Evolutionary conservation across 352 stramenopile species (phyloP).

Genomic region (Phytopythium kandeliae): DNA sequence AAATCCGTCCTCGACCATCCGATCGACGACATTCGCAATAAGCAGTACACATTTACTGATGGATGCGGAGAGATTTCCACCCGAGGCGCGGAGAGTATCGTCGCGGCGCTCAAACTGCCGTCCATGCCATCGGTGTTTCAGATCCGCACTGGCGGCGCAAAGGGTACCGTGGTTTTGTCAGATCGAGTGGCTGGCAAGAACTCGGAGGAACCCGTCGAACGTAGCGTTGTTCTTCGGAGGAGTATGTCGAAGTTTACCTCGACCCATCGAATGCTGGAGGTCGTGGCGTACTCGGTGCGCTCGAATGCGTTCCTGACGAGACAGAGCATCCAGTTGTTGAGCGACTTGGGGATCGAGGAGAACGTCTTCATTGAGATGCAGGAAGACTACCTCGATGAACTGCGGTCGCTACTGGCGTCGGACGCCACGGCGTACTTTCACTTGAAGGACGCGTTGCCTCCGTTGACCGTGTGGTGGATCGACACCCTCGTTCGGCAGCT

Average conservation of each 20-base stretch:
- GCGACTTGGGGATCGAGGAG: slow-evolving; percentile 50
- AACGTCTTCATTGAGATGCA: slow-evolving; percentile 63
- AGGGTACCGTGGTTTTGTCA: slow-evolving; percentile 70
- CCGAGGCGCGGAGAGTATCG: slow-evolving; percentile 29
- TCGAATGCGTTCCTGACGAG: slow-evolving; percentile 68
- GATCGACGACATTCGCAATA: slow-evolving; percentile 35
- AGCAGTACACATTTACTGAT: slow-evolving; percentile 57
- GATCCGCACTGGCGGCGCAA: slow-evolving; percentile 65
- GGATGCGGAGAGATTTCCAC: slow-evolving; percentile 60
- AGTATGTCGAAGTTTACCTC: slow-evolving; percentile 77
- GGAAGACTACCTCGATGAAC: slow-evolving; percentile 53
- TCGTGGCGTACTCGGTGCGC: slow-evolving; percentile 43
- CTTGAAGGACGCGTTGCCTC: slow-evolving; percentile 37
- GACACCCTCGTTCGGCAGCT: slow-evolving; percentile 32
- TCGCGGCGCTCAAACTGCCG: slow-evolving; percentile 25
- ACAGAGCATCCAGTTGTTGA: slow-evolving; percentile 73
- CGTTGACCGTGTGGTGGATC: slow-evolving; percentile 25
- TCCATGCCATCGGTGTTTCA: slow-evolving; percentile 62
- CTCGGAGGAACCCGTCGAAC: slow-evolving; percentile 10
- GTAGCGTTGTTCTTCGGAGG: slow-evolving; percentile 34
- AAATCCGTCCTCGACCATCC: slow-evolving; percentile 37
- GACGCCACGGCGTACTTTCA: slow-evolving; percentile 37
- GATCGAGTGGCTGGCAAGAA: slow-evolving; percentile 14
- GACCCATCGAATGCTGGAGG: slow-evolving; percentile 55
- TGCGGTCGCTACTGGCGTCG: slow-evolving; percentile 50